Evolutionary conservation across 129 eudicot genomes (phyloP), one percentile per base, ranked within the genome.

Genomic region (Kitagawia praeruptora): DNA sequence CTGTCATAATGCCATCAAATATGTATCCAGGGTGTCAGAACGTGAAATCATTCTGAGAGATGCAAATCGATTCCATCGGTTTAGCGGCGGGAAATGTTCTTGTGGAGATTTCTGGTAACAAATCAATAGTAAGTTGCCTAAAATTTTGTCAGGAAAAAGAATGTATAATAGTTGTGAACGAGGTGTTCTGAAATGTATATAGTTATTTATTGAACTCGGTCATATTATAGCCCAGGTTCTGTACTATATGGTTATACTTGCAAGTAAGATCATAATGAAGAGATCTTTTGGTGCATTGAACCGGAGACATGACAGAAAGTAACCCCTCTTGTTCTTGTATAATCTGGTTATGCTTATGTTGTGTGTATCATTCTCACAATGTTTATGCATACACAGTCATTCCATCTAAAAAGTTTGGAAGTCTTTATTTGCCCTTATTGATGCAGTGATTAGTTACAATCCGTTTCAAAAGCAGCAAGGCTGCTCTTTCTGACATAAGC

Each of bases 71-170:
- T 88, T 85, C 40, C 92, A 85, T 58, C 81, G 87, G 41, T 88
- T 88, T 56, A 81, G 81, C 3, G 41, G 75, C 80, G 92, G 92
- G 9, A 41, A 73, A 34, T 88, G 92, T 75, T 88, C 89, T 69
- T 88, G 92, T 80, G 78, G 81, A 76, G 92, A 86, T 84, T 88
- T 83, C 79, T 88, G 91, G 91, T 85, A 84, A 83, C 54, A 73
- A 72, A 72, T 72, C 37, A 61, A 1, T 41, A 4, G 44, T 12
- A 51, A 38, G 76, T 21, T 2, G 47, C 47, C 18, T 12, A 25
- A 12, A 73, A 73, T 73, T 73, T 42, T 73, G 28, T 73, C 37
- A 11, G 34, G 0, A 28, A 23, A 4, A 42, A n/a, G 76, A 5
- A 73, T 23, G 28, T n/a, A 47, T n/a, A 4, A 73, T n/a, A 41